phyloP scores from a whole-genome alignment of 176 grass and related monocot genomes.

The Eleusine coracana region DNA sequence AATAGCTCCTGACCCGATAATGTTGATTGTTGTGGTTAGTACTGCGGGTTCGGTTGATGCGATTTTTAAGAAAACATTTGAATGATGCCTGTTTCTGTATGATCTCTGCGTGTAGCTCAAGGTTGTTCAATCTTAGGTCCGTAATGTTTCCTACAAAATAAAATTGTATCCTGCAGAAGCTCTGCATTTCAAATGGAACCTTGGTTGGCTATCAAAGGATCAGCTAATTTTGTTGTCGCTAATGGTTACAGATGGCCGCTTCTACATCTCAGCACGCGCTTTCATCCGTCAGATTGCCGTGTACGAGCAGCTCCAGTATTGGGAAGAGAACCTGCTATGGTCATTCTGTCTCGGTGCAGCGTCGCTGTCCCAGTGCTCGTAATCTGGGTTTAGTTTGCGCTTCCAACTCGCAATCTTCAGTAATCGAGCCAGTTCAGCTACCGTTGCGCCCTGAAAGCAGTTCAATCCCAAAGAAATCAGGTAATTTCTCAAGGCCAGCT shows the following conservation, averaged over 20 bases:
- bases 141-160: background rate
- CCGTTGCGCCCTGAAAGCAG: slow-evolving; percentile 45
- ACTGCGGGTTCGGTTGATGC: background rate
- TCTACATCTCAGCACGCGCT: slow-evolving; percentile 48
- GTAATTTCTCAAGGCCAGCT: slow-evolving; percentile 25
- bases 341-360: slow-evolving; percentile 20
- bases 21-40: background rate
- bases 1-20: background rate
- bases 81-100: background rate
- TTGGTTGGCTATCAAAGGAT: background rate
- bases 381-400: slow-evolving; percentile 39
- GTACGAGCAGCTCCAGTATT: background rate
- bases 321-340: slow-evolving; percentile 2
- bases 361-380: background rate
- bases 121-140: background rate
- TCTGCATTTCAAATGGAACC: background rate
- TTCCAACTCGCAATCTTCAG: slow-evolving; percentile 48
- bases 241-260: slow-evolving; percentile 52
- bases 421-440: slow-evolving; percentile 48
- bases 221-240: slow-evolving; percentile 7
- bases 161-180: background rate
- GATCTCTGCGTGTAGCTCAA: background rate
- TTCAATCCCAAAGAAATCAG: slow-evolving; percentile 54
- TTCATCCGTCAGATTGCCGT: slow-evolving; percentile 29
- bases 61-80: background rate